These are phyloP conservation scores for Amanita muscaria DNA, from an alignment of 768 basidiomycete species.

Conservation along the genomic window DNA sequence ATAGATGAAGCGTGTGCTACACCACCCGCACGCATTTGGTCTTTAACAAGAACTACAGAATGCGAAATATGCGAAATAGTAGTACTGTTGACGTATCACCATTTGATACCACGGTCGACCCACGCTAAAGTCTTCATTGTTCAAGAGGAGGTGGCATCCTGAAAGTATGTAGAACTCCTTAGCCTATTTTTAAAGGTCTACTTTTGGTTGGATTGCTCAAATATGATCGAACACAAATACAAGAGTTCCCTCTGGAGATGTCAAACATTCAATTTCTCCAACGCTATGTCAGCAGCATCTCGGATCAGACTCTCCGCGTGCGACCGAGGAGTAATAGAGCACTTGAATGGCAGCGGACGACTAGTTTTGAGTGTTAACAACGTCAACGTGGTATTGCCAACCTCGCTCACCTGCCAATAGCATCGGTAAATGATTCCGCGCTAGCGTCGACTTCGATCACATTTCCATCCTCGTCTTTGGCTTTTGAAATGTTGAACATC, in stretches of 20 bases:
- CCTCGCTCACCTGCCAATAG: too few species aligned
- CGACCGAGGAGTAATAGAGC: too few species aligned
- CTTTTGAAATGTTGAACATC: background rate
- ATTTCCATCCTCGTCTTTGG: background rate
- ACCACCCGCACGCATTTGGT: slow-evolving; percentile 46
- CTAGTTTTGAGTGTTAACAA: too few species aligned
- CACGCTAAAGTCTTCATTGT: slow-evolving; percentile 48
- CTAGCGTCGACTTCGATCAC: background rate
- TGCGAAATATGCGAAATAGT: slow-evolving; percentile 56
- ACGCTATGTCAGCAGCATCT: too few species aligned
- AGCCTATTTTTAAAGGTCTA: slow-evolving; percentile 55
- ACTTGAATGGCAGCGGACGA: too few species aligned
- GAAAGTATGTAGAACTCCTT: slow-evolving; percentile 45
- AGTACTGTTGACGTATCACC: slow-evolving; percentile 52
- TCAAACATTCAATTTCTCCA: too few species aligned
- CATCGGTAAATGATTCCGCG: too few species aligned
- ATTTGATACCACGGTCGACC: slow-evolving; percentile 45
- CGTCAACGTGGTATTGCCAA: too few species aligned
- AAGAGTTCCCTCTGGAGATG: too few species aligned
- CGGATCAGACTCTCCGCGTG: too few species aligned
- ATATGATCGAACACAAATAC: too few species aligned
- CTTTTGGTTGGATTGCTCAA: too few species aligned
- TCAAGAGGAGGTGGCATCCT: slow-evolving; percentile 50
- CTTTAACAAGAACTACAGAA: slow-evolving; percentile 38
- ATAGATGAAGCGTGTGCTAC: slow-evolving; percentile 37